phyloP scores from a whole-genome alignment of 169 alveolate genomes.

The Theileria luwenshuni region DNA sequence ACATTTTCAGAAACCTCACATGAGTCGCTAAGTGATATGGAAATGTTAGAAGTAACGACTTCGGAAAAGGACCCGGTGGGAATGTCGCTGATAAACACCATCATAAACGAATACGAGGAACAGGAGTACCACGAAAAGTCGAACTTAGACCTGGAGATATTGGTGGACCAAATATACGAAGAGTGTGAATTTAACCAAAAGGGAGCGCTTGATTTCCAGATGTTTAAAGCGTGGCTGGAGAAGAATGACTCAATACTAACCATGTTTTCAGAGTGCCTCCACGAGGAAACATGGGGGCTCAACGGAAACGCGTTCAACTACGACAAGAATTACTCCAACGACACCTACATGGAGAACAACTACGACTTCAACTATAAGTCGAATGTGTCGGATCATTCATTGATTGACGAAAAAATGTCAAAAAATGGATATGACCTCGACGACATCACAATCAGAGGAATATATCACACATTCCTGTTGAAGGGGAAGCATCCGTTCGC shows the following conservation, averaged over 20 bases:
- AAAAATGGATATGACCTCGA: background rate
- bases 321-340: background rate
- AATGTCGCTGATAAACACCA: conserved; percentile 13
- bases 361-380: conserved; percentile 9
- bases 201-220: conserved; percentile 72
- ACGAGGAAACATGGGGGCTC: conserved; percentile 87
- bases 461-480: conserved; percentile 42
- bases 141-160: conserved; percentile 63
- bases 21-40: background rate
- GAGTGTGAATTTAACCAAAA: conserved; percentile 77
- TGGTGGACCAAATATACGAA: conserved; percentile 74
- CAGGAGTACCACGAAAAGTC: conserved; percentile 13
- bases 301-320: conserved; percentile 82
- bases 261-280: conserved; percentile 81
- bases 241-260: conserved; percentile 74
- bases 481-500: conserved; percentile 32
- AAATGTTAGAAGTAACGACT: background rate
- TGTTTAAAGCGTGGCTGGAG: conserved; percentile 81
- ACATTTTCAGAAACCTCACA: background rate
- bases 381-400: background rate
- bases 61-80: conserved; percentile 12
- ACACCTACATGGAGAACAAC: background rate
- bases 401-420: background rate
- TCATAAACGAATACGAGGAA: conserved; percentile 25
- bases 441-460: conserved; percentile 33